phyloP scores from a whole-genome alignment of 176 grass and related monocot genomes.

The Cymbopogon citratus region DNA sequence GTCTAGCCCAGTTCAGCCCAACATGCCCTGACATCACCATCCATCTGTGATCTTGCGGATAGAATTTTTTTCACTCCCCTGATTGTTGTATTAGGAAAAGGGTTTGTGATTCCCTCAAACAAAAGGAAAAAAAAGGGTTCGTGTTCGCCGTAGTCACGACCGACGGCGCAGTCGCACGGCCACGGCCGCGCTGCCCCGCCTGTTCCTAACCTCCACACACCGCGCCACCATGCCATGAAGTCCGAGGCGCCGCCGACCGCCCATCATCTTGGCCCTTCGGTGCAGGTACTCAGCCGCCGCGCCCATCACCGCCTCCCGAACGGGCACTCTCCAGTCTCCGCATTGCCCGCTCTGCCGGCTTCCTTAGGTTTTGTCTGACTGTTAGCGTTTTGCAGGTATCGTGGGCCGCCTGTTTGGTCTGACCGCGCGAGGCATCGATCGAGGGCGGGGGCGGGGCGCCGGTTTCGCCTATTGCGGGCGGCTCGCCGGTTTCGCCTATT shows the following conservation, averaged over 20 bases:
- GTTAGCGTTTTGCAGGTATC: background rate
- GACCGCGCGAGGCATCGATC: background rate
- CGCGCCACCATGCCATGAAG: background rate
- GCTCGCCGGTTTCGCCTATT: background rate
- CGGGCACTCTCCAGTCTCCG: too few species aligned
- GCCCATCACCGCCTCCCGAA: background rate
- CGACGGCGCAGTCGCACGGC: background rate
- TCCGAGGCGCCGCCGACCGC: background rate
- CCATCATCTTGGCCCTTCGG: background rate
- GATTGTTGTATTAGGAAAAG: background rate
- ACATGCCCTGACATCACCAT: background rate
- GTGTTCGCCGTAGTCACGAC: background rate
- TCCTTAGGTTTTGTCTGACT: slow-evolving; percentile 11
- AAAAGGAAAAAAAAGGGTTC: background rate
- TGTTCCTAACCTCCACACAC: background rate
- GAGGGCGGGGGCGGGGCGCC: background rate
- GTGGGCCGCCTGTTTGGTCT: background rate
- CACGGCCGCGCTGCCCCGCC: background rate
- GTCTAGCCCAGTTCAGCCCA: background rate
- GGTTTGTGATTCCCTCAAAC: background rate
- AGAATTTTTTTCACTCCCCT: background rate
- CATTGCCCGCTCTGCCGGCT: background rate
- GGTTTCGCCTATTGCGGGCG: background rate
- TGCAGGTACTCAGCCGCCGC: background rate
- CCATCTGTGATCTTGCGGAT: too few species aligned